Base-by-base conservation (phyloP, 495 filamentous ascomycete genomes). In the Xylaria longipes region DNA sequence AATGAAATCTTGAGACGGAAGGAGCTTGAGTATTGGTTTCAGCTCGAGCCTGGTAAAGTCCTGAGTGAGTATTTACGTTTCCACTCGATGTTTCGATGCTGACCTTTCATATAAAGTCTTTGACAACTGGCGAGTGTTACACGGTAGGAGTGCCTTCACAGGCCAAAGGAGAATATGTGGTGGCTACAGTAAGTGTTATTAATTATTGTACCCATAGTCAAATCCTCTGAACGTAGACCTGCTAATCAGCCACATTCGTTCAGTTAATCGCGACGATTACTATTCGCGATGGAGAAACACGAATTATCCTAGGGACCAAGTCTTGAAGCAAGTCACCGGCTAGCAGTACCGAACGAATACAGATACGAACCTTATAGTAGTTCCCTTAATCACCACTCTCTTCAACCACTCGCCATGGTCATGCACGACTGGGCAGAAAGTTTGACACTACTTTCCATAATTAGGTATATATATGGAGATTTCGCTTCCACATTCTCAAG, bases 121-220 rank as follows among this genome's bases (percentile, higher is more conserved):
- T 78, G 93, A 98, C 79, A 98, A 98, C 77, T 98, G 94, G 94
- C 87, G 95, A 70, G 93, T 97, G 68, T 80, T 98, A 58, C 95
- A 98, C 80, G 95, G 94, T 4, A 85, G 95, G 72, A 87, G 88
- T 27, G 86, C 88, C 17, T 98, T 97, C 76, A 91, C 88, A 9
- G 95, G 95, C 22, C 91, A 91, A 75, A 84, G 95, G 73, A 90
- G 94, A 73, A 91, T 98, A 80, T 97, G 93, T 78, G 95, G 95
- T 71, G 95, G 87, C 22, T 97, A 97, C 78, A 90, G 92, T 94
- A 82, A 83, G 91, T 89, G 65, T 41, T 25, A 20, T 45, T 27
- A 46, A 37, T 37, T 27, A 8, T 17, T 45, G 6, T 2, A 50
- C 11, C 20, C 1, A 3, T 3, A 22, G 11, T 31, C 25, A 15